Evolutionary conservation across 2,329 filamentous ascomycete genomes (phyloP).

Genomic region (Arthroderma uncinatum): DNA sequence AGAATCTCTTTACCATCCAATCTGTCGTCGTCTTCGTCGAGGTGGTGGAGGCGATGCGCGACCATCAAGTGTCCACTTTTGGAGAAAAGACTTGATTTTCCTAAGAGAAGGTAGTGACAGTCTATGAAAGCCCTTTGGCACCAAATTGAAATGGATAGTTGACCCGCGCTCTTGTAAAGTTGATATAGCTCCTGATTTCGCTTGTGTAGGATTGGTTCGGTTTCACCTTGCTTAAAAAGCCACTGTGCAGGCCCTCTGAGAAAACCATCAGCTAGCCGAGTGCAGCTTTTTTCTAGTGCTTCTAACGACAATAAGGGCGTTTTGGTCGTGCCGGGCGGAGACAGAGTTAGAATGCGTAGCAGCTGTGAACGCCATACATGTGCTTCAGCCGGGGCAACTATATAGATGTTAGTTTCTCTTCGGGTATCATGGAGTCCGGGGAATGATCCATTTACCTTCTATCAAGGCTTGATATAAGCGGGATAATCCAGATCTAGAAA

Average conservation of each 20-base stretch:
- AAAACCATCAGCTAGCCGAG: not conserved
- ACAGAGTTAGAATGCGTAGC: constrained; percentile 12
- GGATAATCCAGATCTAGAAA: not conserved
- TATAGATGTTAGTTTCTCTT: not conserved
- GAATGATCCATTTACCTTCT: not conserved
- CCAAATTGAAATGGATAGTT: constrained; percentile 15
- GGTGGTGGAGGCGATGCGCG: constrained; percentile 17
- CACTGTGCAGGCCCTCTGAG: not conserved
- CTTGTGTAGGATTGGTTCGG: too few species aligned
- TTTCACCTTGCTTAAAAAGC: not conserved
- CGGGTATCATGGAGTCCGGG: not conserved
- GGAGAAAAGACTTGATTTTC: not conserved
- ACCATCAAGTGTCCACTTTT: constrained; percentile 2
- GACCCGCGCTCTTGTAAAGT: not conserved
- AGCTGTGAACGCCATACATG: constrained; percentile 19
- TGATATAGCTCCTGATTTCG: not conserved
- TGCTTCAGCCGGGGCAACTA: constrained; percentile 13
- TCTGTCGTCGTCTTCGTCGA: constrained; percentile 15
- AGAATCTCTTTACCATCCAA: constrained; percentile 14
- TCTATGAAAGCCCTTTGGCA: constrained; percentile 14
- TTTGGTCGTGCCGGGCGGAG: not conserved
- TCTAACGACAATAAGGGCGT: not conserved
- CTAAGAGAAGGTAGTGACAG: not conserved
- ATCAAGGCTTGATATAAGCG: not conserved
- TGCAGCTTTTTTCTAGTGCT: not conserved